A percentile compares a stretch with the other conserved stretches of the same genome.
Evolutionary conservation across 345 rosid genomes (phyloP).

Genomic region (Zanthoxylum bungeanum): DNA sequence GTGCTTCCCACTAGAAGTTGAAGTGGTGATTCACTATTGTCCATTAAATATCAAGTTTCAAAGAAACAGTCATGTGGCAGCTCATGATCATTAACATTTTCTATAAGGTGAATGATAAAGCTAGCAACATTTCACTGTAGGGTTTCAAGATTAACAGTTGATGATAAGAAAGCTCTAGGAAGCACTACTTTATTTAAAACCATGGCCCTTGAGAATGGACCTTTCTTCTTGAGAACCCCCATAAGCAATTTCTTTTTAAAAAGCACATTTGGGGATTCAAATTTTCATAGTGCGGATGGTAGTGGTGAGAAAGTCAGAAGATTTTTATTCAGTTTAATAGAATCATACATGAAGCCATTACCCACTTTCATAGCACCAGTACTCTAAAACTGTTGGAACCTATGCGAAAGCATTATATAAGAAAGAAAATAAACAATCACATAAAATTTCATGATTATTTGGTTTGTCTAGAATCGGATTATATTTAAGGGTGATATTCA

Average conservation of each 20-base stretch:
- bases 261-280: background rate
- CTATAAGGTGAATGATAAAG: background rate
- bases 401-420: too few species aligned
- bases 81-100: background rate
- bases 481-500: too few species aligned
- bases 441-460: too few species aligned
- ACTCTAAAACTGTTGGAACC: background rate
- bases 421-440: too few species aligned
- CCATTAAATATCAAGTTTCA: background rate
- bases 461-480: too few species aligned
- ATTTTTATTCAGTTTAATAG: background rate
- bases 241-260: background rate
- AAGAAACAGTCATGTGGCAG: background rate
- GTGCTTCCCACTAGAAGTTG: background rate
- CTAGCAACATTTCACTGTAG: background rate
- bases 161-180: background rate
- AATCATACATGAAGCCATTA: background rate
- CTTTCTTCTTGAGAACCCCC: background rate
- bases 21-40: background rate
- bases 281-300: background rate
- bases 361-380: background rate
- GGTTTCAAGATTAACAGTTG: background rate
- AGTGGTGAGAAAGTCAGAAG: background rate
- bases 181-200: conserved; percentile 7
- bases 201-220: conserved; percentile 1